These are phyloP conservation scores for Tolypocladium inflatum DNA, from an alignment of 2,329 filamentous ascomycete species.

Conservation along the genomic window DNA sequence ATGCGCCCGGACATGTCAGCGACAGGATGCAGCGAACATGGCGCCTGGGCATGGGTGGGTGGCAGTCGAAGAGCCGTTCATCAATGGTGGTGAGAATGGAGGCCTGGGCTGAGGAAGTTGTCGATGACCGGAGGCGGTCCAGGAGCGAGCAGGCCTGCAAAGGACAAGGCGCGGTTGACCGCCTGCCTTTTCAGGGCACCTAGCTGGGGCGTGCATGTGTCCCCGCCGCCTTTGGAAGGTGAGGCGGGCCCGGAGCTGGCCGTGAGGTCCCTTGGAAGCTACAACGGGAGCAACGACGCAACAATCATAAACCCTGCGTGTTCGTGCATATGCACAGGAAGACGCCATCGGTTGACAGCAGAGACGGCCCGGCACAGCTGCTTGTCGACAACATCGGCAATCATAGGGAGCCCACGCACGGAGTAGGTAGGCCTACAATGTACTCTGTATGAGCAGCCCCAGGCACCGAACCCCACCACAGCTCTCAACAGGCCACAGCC, in stretches of 20 bases:
- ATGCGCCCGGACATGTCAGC: background rate
- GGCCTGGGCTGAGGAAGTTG: background rate
- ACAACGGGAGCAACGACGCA: background rate
- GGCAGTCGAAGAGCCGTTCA: background rate
- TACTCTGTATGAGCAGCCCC: too few species aligned
- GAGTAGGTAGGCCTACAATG: too few species aligned
- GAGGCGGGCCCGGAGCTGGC: too few species aligned
- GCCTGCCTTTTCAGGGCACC: background rate
- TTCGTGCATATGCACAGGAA: background rate
- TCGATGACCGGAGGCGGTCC: too few species aligned
- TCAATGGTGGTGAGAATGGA: background rate
- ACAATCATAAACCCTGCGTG: background rate
- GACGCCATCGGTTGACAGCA: background rate
- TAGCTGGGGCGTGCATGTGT: too few species aligned
- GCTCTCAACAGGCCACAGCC: background rate
- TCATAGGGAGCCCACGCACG: too few species aligned
- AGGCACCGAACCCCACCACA: background rate
- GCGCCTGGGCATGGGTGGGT: background rate
- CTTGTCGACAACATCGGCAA: background rate
- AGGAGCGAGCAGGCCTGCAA: background rate
- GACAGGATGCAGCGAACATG: background rate
- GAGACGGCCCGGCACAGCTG: background rate
- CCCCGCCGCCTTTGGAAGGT: background rate
- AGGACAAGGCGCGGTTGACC: background rate
- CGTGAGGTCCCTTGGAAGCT: background rate